Evolutionary conservation across 2,329 filamentous ascomycete genomes (phyloP).

Genomic region (Ophiostoma piceae): DNA sequence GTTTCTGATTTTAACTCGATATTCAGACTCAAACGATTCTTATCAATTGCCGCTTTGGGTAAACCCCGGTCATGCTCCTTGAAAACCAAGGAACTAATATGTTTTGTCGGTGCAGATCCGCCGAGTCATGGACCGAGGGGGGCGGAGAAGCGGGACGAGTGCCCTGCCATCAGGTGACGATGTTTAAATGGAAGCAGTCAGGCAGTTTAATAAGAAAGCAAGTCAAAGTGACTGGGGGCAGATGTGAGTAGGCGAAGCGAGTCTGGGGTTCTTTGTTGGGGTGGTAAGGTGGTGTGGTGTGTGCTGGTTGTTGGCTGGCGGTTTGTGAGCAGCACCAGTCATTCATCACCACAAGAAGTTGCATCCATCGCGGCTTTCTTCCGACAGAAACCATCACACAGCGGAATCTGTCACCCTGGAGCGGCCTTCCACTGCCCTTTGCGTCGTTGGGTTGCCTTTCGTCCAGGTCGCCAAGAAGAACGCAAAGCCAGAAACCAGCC

Average conservation of each 20-base stretch:
- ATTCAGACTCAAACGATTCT: neutral
- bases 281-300: neutral
- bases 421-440: neutral
- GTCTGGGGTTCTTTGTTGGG: neutral
- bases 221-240: neutral
- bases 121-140: slow-evolving; percentile 13
- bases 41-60: neutral
- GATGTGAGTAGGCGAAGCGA: neutral
- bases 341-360: neutral
- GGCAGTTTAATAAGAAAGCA: neutral
- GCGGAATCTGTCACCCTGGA: neutral
- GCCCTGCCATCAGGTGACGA: neutral
- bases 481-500: neutral
- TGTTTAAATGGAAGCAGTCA: neutral
- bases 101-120: slow-evolving; percentile 12
- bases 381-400: no score
- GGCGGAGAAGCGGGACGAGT: slow-evolving; percentile 13
- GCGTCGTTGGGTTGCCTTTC: neutral
- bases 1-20: no score
- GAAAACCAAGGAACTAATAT: slow-evolving; percentile 8
- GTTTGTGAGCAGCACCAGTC: neutral
- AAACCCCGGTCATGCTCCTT: slow-evolving; percentile 8
- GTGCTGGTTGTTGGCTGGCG: neutral
- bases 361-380: neutral
- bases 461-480: neutral